Conservation (phyloP, 139 green algal species). For the Chlamydomonas schloesseri region DNA sequence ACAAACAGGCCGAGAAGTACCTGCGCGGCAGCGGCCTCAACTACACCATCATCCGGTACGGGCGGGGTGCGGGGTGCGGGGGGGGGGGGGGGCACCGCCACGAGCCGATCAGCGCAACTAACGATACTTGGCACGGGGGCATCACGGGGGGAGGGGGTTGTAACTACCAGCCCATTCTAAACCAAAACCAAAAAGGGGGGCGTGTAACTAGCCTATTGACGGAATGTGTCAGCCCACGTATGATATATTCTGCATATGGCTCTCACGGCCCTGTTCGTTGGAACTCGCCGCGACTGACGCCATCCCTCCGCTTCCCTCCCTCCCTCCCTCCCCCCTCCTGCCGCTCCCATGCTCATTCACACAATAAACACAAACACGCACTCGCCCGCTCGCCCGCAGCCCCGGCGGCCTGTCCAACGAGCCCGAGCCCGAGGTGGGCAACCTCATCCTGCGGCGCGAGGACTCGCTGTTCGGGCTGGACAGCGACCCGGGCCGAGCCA, state of each 20-base stretch:
- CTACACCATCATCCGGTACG: constrained; percentile 76
- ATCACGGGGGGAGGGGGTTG: too few relatives aligned
- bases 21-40: constrained; percentile 71
- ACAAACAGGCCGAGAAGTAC: constrained; percentile 73
- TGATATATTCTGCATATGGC: too few relatives aligned
- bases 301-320: not conserved
- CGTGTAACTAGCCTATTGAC: too few relatives aligned
- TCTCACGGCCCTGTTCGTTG: too few relatives aligned
- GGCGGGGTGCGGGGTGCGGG: not conserved
- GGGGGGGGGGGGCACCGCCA: not conserved
- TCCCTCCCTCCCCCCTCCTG: too few relatives aligned
- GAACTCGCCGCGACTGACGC: not conserved
- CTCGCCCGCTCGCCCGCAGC: constrained; percentile 10
- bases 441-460: constrained; percentile 58
- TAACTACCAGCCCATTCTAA: too few relatives aligned
- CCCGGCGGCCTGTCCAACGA: constrained; percentile 76
- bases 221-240: too few relatives aligned
- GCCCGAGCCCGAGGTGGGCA: constrained; percentile 54
- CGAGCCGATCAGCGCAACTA: too few relatives aligned
- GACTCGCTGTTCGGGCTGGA: constrained; percentile 73
- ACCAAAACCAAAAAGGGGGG: too few relatives aligned
- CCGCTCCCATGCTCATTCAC: too few relatives aligned
- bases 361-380: too few relatives aligned
- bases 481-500: constrained; percentile 54
- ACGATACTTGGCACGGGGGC: too few relatives aligned